phyloP scores from a whole-genome alignment of 2,329 filamentous ascomycete species.

The Pseudogymnoascus destructans region DNA sequence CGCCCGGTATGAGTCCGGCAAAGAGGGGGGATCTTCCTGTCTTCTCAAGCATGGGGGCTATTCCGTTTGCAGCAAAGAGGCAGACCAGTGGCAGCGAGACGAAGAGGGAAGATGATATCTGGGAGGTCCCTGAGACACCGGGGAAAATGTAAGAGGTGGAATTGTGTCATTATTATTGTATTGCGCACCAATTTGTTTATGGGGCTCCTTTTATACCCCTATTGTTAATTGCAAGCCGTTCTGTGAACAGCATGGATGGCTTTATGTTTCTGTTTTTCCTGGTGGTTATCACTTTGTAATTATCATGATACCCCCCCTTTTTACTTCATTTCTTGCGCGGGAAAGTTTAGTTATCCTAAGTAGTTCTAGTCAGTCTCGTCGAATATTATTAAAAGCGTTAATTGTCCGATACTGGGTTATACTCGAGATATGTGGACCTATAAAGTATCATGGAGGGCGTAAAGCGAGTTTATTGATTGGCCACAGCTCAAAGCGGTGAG shows the following conservation, averaged over 20 bases:
- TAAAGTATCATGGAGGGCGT: constrained; percentile 3
- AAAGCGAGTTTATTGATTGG: neutral
- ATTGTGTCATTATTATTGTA: neutral
- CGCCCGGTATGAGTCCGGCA: constrained; percentile 16
- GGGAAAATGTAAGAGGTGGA: neutral
- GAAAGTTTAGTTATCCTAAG: neutral
- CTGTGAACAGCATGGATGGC: neutral
- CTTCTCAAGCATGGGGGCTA: constrained; percentile 23
- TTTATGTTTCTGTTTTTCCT: neutral
- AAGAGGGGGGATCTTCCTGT: constrained; percentile 23
- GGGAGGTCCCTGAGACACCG: neutral
- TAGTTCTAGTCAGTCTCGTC: neutral
- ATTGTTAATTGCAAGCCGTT: neutral
- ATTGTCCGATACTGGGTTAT: neutral
- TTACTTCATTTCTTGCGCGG: neutral
- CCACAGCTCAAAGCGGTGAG: neutral
- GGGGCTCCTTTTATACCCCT: neutral
- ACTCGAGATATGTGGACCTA: neutral
- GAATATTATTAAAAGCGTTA: neutral
- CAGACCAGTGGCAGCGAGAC: neutral
- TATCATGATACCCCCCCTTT: constrained; percentile 6
- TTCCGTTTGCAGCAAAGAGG: constrained; percentile 20
- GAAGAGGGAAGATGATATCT: constrained; percentile 3
- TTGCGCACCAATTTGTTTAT: neutral
- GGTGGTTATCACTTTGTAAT: constrained; percentile 8